Conservation (phyloP, 2,329 filamentous ascomycete genomes). For the Stagonosporopsis chrysanthemi region DNA sequence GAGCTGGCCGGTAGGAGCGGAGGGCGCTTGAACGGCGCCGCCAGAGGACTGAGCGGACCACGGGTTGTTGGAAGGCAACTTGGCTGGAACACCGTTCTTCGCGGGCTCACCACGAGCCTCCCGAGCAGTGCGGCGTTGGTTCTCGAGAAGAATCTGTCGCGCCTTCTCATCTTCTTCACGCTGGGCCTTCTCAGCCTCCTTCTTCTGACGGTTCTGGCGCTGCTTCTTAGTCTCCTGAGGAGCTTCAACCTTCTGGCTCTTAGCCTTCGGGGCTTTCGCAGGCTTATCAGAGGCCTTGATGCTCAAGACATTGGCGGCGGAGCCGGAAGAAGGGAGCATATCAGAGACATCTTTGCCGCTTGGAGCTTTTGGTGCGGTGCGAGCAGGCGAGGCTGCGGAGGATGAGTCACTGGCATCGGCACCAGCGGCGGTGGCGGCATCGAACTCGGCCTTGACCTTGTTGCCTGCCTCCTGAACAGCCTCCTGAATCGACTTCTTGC, state of each 20-base stretch:
- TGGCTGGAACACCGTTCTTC: constrained; percentile 73
- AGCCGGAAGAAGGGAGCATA: constrained; percentile 80
- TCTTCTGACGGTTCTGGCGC: constrained; percentile 89
- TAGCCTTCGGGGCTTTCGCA: constrained; percentile 66
- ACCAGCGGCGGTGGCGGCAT: constrained; percentile 68
- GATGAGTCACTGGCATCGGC: constrained; percentile 84
- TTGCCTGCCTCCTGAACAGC: constrained; percentile 43
- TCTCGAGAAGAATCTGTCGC: constrained; percentile 78
- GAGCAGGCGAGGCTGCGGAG: constrained; percentile 67
- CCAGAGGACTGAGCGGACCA: constrained; percentile 57
- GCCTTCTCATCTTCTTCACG: constrained; percentile 81
- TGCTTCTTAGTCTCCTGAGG: constrained; percentile 89
- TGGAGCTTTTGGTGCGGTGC: constrained; percentile 53
- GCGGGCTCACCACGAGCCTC: constrained; percentile 82
- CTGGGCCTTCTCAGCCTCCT: constrained; percentile 76
- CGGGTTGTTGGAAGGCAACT: constrained; percentile 59
- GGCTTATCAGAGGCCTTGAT: constrained; percentile 72
- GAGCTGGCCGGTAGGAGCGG: constrained; percentile 44
- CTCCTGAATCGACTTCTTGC: constrained; percentile 48
- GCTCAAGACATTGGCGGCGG: constrained; percentile 77
- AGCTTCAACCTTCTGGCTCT: constrained; percentile 62
- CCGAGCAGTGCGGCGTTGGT: constrained; percentile 81
- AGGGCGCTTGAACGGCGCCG: constrained; percentile 32
- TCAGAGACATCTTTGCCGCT: constrained; percentile 78
- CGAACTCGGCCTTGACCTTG: constrained; percentile 43